Evolutionary conservation across 441 rosid genomes (phyloP).

Genomic region (Gossypium davidsonii): DNA sequence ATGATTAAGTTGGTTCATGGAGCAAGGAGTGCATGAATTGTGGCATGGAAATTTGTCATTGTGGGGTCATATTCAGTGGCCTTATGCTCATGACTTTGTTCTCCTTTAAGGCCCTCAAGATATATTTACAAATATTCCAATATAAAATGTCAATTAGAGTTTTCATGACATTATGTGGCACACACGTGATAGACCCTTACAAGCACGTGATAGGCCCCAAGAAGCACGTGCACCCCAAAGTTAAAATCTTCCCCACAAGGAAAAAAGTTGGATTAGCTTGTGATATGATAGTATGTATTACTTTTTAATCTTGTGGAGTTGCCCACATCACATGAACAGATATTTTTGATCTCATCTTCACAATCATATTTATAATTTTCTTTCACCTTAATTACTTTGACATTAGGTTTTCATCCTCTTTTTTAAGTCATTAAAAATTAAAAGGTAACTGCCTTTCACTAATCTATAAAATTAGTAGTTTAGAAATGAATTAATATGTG

Average conservation of each 20-base stretch:
- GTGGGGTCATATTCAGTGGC: constrained; percentile 15
- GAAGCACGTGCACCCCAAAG: constrained; percentile 20
- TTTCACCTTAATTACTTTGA: neutral
- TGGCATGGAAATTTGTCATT: constrained; percentile 5
- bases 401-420: neutral
- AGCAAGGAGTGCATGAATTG: neutral
- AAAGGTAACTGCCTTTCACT: neutral
- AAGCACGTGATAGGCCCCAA: constrained; percentile 3
- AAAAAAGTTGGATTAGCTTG: neutral
- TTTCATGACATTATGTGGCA: neutral
- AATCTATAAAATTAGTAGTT: neutral
- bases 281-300: neutral
- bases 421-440: neutral
- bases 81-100: constrained; percentile 22
- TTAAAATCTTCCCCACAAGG: neutral
- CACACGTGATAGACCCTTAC: constrained; percentile 19
- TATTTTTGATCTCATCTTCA: neutral
- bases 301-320: neutral
- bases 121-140: neutral
- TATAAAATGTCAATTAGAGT: neutral
- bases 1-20: neutral
- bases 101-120: neutral
- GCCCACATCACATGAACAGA: neutral
- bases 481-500: neutral
- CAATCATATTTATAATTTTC: neutral